Evolutionary conservation across 176 grass and related monocot species (phyloP).

Genomic region (Oryza brachyantha): DNA sequence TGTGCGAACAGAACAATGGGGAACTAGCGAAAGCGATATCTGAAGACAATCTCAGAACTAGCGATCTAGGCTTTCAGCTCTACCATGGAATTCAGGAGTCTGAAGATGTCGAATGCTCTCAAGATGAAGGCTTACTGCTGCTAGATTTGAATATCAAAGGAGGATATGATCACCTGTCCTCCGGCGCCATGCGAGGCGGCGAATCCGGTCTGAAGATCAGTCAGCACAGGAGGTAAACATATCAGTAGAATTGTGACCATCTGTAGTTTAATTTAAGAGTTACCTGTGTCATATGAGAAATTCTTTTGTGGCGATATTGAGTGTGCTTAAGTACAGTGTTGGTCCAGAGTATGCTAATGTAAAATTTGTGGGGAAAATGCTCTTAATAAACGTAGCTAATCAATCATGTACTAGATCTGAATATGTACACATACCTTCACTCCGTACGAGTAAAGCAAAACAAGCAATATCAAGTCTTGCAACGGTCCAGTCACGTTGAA

Average conservation of each 20-base stretch:
- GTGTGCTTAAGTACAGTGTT: constrained; percentile 33
- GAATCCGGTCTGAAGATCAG: constrained; percentile 52
- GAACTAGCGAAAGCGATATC: constrained; percentile 43
- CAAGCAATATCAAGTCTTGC: constrained; percentile 1
- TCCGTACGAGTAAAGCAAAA: background rate
- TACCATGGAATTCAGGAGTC: constrained; percentile 36
- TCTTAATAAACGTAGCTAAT: constrained; percentile 34
- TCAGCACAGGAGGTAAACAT: constrained; percentile 42
- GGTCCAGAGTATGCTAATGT: constrained; percentile 38
- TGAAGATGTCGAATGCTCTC: constrained; percentile 42
- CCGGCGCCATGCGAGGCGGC: constrained; percentile 29
- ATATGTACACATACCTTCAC: constrained; percentile 11
- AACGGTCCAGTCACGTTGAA: background rate
- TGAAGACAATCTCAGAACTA: constrained; percentile 41
- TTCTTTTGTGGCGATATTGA: constrained; percentile 37
- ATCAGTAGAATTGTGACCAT: background rate
- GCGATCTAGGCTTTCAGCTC: constrained; percentile 42
- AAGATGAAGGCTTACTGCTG: constrained; percentile 42
- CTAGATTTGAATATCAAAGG: constrained; percentile 89
- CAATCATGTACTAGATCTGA: constrained; percentile 18
- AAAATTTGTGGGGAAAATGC: constrained; percentile 39
- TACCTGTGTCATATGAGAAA: constrained; percentile 33
- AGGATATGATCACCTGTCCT: constrained; percentile 45
- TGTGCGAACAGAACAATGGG: constrained; percentile 41
- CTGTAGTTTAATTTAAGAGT: constrained; percentile 34